Evolutionary conservation across 805 yeast species (phyloP), one percentile per base, ranked within the genome.

Genomic region (Nakazawaea ambrosiae): DNA sequence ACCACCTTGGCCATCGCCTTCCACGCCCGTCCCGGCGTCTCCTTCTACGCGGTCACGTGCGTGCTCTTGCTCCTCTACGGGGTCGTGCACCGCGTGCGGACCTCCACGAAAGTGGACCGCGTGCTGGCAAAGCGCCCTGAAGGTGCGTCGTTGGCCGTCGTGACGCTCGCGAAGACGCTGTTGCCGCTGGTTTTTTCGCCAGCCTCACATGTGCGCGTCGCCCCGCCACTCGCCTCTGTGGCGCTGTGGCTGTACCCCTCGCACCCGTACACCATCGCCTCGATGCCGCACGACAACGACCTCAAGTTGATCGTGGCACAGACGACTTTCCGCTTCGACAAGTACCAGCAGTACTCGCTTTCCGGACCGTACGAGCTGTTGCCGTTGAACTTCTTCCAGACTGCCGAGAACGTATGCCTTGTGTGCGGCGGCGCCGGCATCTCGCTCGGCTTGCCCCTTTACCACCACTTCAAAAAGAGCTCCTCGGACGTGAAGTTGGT

Each of bases 341-440:
- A 61, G 14, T 54, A 57, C 28, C 48, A 50, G 3, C 39, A 43
- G 1, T 63, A 66, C 42, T 61, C 75, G 5, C 42, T 70, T 18
- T 60, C 61, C 43, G 65, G 65, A 11, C 60, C 68, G 5, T 72
- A 58, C 47, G 63, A 72, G 3, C 64, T 81, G 4, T 39, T 75
- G 4, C 61, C 70, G 10, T 44, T 49, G 10, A 58, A 62, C 15
- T 70, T 74, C 42, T 67, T 73, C 43, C 55, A 59, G 27, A 64
- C 73, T 0, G 78, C 73, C 0, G 68, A 67, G 24, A 67, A 70
- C 27, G 69, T 77, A 1, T 52, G 63, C 12, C 65, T 81, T 15
- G 63, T 81, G 1, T 73, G 80, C 44, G 90, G 89, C 11, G 92
- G 92, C 0, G 73, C 86, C 2, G 89, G 90, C 1, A 69, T 82